Evolutionary conservation across 2,329 filamentous ascomycete species (phyloP).

Genomic region (Penicillium nordicum): DNA sequence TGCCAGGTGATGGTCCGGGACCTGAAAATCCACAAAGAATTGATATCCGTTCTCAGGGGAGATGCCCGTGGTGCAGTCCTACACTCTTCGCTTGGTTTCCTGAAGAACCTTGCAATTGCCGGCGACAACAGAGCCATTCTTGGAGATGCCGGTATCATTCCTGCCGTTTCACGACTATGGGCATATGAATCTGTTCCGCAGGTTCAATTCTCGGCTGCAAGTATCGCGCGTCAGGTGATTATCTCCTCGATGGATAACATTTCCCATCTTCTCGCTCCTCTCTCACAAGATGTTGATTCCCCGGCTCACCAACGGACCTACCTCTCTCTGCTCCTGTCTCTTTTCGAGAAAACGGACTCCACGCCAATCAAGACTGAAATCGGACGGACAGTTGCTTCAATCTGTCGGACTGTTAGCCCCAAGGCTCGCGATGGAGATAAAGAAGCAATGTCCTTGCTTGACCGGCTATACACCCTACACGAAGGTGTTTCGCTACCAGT

Average conservation of each 20-base stretch:
- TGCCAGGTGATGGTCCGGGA: conserved; percentile 42
- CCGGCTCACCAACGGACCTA: conserved; percentile 34
- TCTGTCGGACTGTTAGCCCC: conserved; percentile 41
- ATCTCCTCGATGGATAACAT: conserved; percentile 40
- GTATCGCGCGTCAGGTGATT: conserved; percentile 41
- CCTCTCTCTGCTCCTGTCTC: conserved; percentile 41
- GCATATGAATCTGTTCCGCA: conserved; percentile 42
- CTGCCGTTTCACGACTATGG: conserved; percentile 40
- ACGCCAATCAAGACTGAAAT: conserved; percentile 47
- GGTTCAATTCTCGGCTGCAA: conserved; percentile 44
- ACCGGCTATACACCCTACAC: conserved; percentile 37
- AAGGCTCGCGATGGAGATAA: conserved; percentile 23
- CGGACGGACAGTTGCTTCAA: conserved; percentile 45
- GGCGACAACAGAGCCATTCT: conserved; percentile 40
- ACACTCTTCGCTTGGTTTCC: conserved; percentile 45
- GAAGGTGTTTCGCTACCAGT: conserved; percentile 38
- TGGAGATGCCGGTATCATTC: conserved; percentile 39
- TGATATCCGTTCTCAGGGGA: conserved; percentile 41
- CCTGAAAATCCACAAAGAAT: conserved; percentile 37
- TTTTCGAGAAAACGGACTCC: conserved; percentile 44
- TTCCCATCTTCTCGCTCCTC: conserved; percentile 32
- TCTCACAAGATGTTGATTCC: conserved; percentile 29
- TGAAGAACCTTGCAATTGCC: conserved; percentile 49
- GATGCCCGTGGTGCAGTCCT: conserved; percentile 41
- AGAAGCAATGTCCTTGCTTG: conserved; percentile 25